phyloP scores from a whole-genome alignment of 768 basidiomycete genomes.

The Podaxis sp. region DNA sequence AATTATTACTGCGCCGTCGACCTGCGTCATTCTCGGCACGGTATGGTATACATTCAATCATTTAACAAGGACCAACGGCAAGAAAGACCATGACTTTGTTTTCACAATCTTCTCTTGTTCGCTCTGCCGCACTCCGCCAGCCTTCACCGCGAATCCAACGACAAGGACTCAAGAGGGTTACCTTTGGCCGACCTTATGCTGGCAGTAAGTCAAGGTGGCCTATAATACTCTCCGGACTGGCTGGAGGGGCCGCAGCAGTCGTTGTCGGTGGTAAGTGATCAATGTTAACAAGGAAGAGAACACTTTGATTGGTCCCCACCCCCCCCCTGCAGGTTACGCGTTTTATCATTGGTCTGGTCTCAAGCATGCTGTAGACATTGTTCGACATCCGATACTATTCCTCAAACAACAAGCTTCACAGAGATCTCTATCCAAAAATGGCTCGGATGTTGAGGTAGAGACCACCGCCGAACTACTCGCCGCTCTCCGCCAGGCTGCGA shows the following conservation, averaged over 20 bases:
- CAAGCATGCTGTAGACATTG: constrained; percentile 33
- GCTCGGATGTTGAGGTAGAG: background rate
- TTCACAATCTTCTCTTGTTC: background rate
- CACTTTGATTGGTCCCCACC: background rate
- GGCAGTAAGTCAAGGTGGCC: background rate
- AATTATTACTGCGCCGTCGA: too few relatives aligned
- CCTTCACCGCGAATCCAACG: too few relatives aligned
- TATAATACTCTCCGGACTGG: background rate
- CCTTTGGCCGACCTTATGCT: background rate
- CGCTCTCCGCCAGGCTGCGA: constrained; percentile 38
- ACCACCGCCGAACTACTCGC: constrained; percentile 29
- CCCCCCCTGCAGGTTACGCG: constrained; percentile 29
- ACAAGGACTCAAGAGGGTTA: background rate
- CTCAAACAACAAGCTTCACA: constrained; percentile 7
- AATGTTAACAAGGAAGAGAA: background rate
- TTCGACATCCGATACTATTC: constrained; percentile 4
- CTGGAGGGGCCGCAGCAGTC: background rate
- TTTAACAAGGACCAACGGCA: background rate
- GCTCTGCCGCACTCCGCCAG: background rate
- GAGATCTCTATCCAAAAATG: constrained; percentile 12
- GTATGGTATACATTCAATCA: background rate
- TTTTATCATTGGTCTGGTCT: constrained; percentile 41
- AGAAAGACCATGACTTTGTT: background rate
- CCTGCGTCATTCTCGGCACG: background rate
- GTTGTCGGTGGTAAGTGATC: constrained; percentile 5